phyloP scores from a whole-genome alignment of 1,139 yeast species.

The Saccharomyces pastorianus region DNA sequence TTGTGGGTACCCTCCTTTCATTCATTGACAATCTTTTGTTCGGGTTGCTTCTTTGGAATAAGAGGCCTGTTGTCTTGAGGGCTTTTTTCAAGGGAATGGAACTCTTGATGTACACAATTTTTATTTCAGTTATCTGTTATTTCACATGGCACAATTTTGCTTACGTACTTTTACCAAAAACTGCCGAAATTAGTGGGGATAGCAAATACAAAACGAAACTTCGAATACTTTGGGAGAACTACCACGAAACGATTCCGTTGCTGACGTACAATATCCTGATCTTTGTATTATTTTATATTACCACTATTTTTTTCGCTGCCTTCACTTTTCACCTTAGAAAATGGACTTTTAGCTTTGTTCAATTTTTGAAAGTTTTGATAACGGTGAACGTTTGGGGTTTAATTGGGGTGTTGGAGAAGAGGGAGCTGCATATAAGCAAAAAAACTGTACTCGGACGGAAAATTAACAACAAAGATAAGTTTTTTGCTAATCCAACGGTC shows the following conservation, averaged over 20 bases:
- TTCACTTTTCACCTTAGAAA: slow-evolving; percentile 4
- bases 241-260: slow-evolving; percentile 23
- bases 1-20: neutral
- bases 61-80: slow-evolving; percentile 3
- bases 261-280: slow-evolving; percentile 19
- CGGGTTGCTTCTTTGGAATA: slow-evolving; percentile 13
- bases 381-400: slow-evolving; percentile 31
- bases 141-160: slow-evolving; percentile 25
- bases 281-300: slow-evolving; percentile 13
- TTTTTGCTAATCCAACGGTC: slow-evolving; percentile 22
- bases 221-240: slow-evolving; percentile 19
- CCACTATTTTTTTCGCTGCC: slow-evolving; percentile 14
- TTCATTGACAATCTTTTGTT: slow-evolving; percentile 8
- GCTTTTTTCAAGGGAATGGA: slow-evolving; percentile 13
- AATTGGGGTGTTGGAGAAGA: slow-evolving; percentile 24
- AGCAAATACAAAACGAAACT: slow-evolving; percentile 5
- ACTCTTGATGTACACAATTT: slow-evolving; percentile 13
- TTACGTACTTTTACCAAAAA: slow-evolving; percentile 19
- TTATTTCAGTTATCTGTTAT: slow-evolving; percentile 11
- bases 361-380: slow-evolving; percentile 22
- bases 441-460: slow-evolving; percentile 28
- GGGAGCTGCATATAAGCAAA: slow-evolving; percentile 21
- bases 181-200: slow-evolving; percentile 1
- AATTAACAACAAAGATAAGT: slow-evolving; percentile 23
- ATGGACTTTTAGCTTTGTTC: slow-evolving; percentile 22